Conservation (phyloP, 306 rosid species). For the Sesbania bispinosa region DNA sequence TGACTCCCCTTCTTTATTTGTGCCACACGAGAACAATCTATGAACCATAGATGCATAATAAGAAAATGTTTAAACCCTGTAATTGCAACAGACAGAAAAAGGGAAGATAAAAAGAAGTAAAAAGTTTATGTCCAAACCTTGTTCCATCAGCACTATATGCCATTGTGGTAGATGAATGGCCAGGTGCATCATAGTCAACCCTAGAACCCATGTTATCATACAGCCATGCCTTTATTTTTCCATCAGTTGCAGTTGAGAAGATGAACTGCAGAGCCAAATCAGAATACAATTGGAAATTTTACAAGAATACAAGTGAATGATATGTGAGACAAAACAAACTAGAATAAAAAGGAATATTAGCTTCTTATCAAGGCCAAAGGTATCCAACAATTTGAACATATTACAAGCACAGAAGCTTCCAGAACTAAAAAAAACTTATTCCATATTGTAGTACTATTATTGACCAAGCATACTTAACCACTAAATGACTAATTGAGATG, state of each 20-base stretch:
- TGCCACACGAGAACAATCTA: constrained; percentile 95
- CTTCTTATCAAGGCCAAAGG: constrained; percentile 7
- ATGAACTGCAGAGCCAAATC: constrained; percentile 60
- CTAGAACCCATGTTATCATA: constrained; percentile 96
- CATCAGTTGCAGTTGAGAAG: constrained; percentile 98
- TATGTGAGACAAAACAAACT: constrained; percentile 9
- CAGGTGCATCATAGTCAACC: constrained; percentile 98
- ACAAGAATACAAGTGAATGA: background rate
- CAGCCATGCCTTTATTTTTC: constrained; percentile 99
- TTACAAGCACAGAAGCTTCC: constrained; percentile 5
- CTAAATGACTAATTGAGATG: background rate
- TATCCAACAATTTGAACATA: constrained; percentile 1
- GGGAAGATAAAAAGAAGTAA: constrained; percentile 4
- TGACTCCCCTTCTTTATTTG: constrained; percentile 98
- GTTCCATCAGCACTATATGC: constrained; percentile 94
- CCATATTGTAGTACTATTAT: constrained; percentile 14
- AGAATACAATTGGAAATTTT: constrained; percentile 8
- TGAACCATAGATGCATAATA: constrained; percentile 22
- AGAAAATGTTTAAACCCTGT: constrained; percentile 10
- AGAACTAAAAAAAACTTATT: background rate
- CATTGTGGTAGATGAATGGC: constrained; percentile 94
- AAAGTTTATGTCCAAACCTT: constrained; percentile 48
- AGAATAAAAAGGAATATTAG: background rate
- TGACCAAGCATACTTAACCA: constrained; percentile 18
- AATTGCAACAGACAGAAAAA: constrained; percentile 2